phyloP scores from a whole-genome alignment of 345 rosid genomes.

The Eucalyptus sideroxylon region DNA sequence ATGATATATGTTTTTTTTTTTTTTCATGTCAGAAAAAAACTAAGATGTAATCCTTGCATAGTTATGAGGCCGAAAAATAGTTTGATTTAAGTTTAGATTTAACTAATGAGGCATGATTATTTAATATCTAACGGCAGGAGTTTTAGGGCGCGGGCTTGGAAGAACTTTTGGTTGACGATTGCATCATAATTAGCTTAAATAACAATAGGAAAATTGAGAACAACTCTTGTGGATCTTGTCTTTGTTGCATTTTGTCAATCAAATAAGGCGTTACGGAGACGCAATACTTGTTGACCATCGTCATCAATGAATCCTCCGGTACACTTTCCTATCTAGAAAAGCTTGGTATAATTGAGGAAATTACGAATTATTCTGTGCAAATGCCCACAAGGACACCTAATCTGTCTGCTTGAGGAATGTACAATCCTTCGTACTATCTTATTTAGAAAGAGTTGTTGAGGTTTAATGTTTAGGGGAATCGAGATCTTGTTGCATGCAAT shows the following conservation, averaged over 20 bases:
- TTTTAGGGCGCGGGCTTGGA: background rate
- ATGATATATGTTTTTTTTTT: too few species aligned
- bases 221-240: background rate
- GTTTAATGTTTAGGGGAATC: background rate
- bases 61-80: background rate
- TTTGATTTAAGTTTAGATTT: too few species aligned
- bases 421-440: background rate
- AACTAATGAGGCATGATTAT: background rate
- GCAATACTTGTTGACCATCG: background rate
- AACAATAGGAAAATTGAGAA: too few species aligned
- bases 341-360: background rate
- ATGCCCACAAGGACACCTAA: background rate
- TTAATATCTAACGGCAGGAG: background rate
- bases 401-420: background rate
- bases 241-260: background rate
- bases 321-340: background rate
- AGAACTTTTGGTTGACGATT: background rate
- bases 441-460: too few species aligned
- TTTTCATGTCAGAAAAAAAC: background rate
- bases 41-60: background rate
- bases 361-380: background rate
- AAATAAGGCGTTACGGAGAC: background rate
- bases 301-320: background rate
- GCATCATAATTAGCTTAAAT: background rate
- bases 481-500: background rate